Base-by-base conservation (phyloP, 2,329 filamentous ascomycete species). In the Fusarium globosum region DNA sequence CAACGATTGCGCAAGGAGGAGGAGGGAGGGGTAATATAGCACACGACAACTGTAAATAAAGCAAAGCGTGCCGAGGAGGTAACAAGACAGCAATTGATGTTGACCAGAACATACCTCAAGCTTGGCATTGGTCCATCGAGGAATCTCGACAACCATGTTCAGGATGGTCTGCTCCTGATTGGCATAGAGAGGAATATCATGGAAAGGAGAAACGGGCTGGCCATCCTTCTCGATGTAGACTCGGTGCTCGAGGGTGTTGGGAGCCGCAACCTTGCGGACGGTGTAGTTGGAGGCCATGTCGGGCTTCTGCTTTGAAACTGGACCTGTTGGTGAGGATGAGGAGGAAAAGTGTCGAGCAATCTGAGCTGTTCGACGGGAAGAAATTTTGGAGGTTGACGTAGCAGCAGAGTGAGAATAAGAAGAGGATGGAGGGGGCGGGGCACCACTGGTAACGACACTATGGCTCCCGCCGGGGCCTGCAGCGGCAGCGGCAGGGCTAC, bases 61-160 rank as follows among this genome's bases (percentile, higher is more conserved):
- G 48, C n/a, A 26, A 38, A 51, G 43, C 7, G 38, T 38, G 46
- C 39, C 13, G 42, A 55, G 30, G 15, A 42, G 38, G 59, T 1
- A 35, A 68, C 35, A 43, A 20, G 23, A 58, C 41, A 33, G 30
- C 20, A 58, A 43, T 53, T 53, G 46, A 23, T 42, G 46, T 61
- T 61, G 33, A 46, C 20, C 35, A 36, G 41, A 57, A 55, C 92
- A 78, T 85, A 97, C 96, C 93, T 99, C 96, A 86, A 97, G 94
- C 92, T 99, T 99, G 81, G 93, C 96, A 87, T 99, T 99, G 88
- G 96, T 97, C 96, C 96, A 99, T 88, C 96, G 93, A 81, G 96
- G 96, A 81, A 99, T 98, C 92, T 99, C 96, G 80, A 99, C 96
- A 76, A 99, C 84, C 96, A 99, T 99, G 92, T 99, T 99, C 82